Evolutionary conservation across 345 rosid genomes (phyloP).

Genomic region (Citropsis articulata): DNA sequence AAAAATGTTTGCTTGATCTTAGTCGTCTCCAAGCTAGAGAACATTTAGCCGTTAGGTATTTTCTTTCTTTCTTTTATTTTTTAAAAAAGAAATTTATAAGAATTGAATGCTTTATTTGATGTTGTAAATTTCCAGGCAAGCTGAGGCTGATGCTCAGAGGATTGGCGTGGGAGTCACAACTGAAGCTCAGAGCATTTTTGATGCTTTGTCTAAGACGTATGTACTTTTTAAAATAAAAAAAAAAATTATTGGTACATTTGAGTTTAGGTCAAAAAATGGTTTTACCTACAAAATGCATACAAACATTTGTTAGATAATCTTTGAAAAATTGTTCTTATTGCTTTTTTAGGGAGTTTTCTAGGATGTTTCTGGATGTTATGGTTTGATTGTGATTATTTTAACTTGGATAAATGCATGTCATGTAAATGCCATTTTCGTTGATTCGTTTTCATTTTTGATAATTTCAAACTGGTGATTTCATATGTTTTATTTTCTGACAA

Average conservation of each 20-base stretch:
- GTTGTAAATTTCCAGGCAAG: slow-evolving; percentile 55
- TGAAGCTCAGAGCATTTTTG: slow-evolving; percentile 84
- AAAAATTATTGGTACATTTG: neutral
- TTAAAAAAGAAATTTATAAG: neutral
- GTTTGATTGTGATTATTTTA: neutral
- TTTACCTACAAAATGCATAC: neutral
- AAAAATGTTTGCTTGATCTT: slow-evolving; percentile 64
- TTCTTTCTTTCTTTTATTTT: neutral
- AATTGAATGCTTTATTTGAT: neutral
- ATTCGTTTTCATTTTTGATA: neutral
- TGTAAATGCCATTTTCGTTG: neutral
- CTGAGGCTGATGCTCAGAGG: slow-evolving; percentile 82
- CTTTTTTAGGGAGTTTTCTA: neutral
- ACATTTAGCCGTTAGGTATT: slow-evolving; percentile 73
- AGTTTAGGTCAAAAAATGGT: neutral
- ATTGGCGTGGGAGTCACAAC: slow-evolving; percentile 89
- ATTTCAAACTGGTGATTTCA: neutral
- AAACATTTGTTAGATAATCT: neutral
- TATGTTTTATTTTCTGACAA: neutral
- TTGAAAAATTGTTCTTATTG: neutral
- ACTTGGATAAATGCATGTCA: neutral
- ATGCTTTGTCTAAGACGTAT: slow-evolving; percentile 94
- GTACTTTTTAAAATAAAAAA: neutral
- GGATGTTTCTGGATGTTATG: neutral
- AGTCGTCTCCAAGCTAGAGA: slow-evolving; percentile 64